Conservation (phyloP, 768 basidiomycete species). For the Naematelia aurantialba region DNA sequence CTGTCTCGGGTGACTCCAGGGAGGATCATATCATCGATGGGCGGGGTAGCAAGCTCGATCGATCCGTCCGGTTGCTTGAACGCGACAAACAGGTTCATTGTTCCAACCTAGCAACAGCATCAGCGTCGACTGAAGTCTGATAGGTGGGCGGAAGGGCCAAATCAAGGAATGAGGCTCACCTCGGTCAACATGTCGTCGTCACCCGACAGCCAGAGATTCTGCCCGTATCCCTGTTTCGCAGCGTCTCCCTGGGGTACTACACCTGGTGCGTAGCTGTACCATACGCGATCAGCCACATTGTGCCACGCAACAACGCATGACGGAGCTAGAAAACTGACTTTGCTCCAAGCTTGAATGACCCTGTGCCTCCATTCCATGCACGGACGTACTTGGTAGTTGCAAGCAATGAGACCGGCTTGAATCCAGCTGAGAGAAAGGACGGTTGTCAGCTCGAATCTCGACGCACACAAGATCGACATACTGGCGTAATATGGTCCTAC, state of each 20-base stretch:
- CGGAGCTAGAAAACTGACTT: conserved; percentile 34
- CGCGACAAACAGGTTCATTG: conserved; percentile 79
- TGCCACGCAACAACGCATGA: no score
- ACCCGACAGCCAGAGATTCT: conserved; percentile 74
- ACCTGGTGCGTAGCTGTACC: conserved; percentile 68
- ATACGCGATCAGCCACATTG: background rate
- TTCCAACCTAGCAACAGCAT: conserved; percentile 55
- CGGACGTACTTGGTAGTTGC: conserved; percentile 80
- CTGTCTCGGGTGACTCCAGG: conserved; percentile 89
- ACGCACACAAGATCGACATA: background rate
- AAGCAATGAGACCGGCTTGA: conserved; percentile 85
- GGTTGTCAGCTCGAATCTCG: background rate
- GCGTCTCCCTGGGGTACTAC: conserved; percentile 72
- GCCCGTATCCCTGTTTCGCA: conserved; percentile 65
- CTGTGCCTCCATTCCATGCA: conserved; percentile 85
- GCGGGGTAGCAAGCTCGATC: conserved; percentile 81
- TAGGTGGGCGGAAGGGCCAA: no score
- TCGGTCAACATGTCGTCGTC: conserved; percentile 59
- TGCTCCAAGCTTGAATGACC: conserved; percentile 73
- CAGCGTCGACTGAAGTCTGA: no score
- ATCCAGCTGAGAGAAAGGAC: conserved; percentile 55
- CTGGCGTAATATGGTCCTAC: conserved; percentile 69
- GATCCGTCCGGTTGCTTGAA: conserved; percentile 62
- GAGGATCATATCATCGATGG: conserved; percentile 84
- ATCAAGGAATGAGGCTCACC: conserved; percentile 35